Evolutionary conservation across 306 rosid species (phyloP), one percentile per base, ranked within the genome.

Genomic region (Cicer judaicum): DNA sequence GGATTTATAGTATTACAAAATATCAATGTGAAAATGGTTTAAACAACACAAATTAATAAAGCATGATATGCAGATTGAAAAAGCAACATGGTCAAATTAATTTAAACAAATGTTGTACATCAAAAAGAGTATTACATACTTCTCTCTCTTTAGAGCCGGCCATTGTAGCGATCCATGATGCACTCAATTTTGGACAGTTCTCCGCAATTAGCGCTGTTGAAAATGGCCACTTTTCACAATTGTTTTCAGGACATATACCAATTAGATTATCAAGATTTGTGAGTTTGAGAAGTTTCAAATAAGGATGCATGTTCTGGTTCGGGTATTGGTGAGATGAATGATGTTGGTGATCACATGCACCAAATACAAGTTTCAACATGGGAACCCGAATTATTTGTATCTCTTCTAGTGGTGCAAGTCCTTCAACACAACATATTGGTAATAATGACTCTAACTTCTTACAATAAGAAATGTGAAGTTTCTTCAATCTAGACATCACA

Each of bases 321-420:
- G 16, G 15, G 7, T 42, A 16, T 5, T 64, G 15, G 4, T 5
- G 34, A 70, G 49, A 70, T 38, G 49, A 38, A 52, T 55, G 19
- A 19, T 7, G 7, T 6, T 11, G 19, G 1, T 40, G 39, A 12
- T 70, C 49, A 40, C 29, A 70, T 15, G 11, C 34, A 15, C 66
- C 54, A 55, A 72, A 72, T 21, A 72, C 65, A 54, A 16, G 43
- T 54, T 71, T 55, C 41, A 71, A 1, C n/a, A 41, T 6, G 8
- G 41, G 8, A 36, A 24, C 21, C 0, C 7, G 0, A 1, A 0
- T 0, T 18, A 72, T 19, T 0, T 10, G 0, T 15, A 72, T 42
- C 24, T 18, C 5, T n/a, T 72, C 13, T 8, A 72, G 24, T 72
- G 29, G 66, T 29, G 12, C 13, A 72, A 72, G 29, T 1, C 54